Evolutionary conservation across 2,329 filamentous ascomycete genomes (phyloP).

Genomic region (Hypoxylon sp.): DNA sequence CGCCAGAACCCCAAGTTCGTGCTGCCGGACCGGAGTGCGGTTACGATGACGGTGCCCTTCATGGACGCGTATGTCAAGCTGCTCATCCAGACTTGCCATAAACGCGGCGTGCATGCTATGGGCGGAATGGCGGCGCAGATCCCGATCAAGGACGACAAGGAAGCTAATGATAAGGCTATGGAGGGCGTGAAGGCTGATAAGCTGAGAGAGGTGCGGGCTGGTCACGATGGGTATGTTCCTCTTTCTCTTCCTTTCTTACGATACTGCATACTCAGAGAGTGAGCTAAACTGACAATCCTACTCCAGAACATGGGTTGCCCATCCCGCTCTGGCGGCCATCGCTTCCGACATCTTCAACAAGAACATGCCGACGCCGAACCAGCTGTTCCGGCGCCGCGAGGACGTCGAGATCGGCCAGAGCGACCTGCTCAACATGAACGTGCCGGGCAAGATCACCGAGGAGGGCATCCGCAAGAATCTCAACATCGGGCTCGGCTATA

Average conservation of each 20-base stretch:
- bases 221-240: slow-evolving; percentile 80
- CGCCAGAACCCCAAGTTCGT: slow-evolving; percentile 93
- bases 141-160: slow-evolving; percentile 94
- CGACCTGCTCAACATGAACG: slow-evolving; percentile 97
- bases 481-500: slow-evolving; percentile 95
- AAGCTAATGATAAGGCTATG: slow-evolving; percentile 94
- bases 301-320: slow-evolving; percentile 87
- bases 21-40: slow-evolving; percentile 87
- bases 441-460: slow-evolving; percentile 91
- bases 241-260: background rate
- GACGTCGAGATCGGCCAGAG: slow-evolving; percentile 88
- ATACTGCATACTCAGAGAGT: background rate
- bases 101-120: slow-evolving; percentile 98
- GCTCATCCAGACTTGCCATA: slow-evolving; percentile 98
- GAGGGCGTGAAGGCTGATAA: slow-evolving; percentile 93
- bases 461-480: slow-evolving; percentile 97
- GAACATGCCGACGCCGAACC: slow-evolving; percentile 98
- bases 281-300: background rate
- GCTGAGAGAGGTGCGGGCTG: slow-evolving; percentile 92
- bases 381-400: slow-evolving; percentile 90
- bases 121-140: slow-evolving; percentile 99
- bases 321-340: slow-evolving; percentile 89
- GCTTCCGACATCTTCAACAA: slow-evolving; percentile 96
- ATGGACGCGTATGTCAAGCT: slow-evolving; percentile 97
- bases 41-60: slow-evolving; percentile 98